Evolutionary conservation across 345 rosid species (phyloP).

Genomic region (Clarkia xantiana): DNA sequence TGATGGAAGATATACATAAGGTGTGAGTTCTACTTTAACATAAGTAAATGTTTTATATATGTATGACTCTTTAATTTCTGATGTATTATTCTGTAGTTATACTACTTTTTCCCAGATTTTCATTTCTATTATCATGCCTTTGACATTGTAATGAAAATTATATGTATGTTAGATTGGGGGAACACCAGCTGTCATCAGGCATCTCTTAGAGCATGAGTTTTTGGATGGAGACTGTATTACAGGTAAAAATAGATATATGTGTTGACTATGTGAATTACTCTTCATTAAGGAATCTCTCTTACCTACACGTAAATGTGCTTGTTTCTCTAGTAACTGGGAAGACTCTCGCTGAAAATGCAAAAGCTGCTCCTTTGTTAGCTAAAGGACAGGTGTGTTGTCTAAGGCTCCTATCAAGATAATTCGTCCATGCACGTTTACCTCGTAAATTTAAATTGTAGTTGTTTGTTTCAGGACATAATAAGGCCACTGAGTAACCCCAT

Average conservation of each 20-base stretch:
- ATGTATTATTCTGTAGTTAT: constrained; percentile 1
- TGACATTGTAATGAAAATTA: too few relatives aligned
- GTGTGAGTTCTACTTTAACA: constrained; percentile 19
- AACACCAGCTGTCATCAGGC: constrained; percentile 57
- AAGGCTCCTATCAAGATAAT: background rate
- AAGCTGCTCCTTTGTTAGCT: constrained; percentile 47
- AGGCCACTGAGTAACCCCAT: constrained; percentile 72
- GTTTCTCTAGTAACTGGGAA: constrained; percentile 67
- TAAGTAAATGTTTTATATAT: too few relatives aligned
- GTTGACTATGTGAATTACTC: too few relatives aligned
- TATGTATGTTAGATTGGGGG: constrained; percentile 43
- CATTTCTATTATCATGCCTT: too few relatives aligned
- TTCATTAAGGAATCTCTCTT: too few relatives aligned
- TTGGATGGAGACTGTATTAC: constrained; percentile 67
- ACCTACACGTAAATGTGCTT: constrained; percentile 5
- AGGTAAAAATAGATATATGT: constrained; percentile 19
- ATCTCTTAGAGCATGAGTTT: constrained; percentile 52
- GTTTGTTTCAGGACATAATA: constrained; percentile 45
- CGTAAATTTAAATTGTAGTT: background rate
- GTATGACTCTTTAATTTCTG: too few relatives aligned
- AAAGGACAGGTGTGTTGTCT: constrained; percentile 54
- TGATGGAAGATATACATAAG: constrained; percentile 96
- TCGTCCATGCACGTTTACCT: background rate
- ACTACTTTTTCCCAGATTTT: background rate
- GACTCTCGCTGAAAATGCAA: constrained; percentile 73